phyloP scores from a whole-genome alignment of 768 basidiomycete species.

The Suillus hirtellus region DNA sequence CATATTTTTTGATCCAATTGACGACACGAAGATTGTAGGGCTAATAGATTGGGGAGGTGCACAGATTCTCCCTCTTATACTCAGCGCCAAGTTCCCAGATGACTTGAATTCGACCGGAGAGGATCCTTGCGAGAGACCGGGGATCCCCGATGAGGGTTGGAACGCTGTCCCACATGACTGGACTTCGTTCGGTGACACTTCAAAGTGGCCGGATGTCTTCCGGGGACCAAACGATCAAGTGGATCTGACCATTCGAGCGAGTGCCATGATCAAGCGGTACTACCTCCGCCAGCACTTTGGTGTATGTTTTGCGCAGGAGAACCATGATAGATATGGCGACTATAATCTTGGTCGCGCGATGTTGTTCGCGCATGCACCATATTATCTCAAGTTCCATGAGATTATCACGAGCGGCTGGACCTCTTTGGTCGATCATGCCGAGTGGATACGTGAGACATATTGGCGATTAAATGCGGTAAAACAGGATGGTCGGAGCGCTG shows the following conservation, averaged over 20 bases:
- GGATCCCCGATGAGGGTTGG: neutral
- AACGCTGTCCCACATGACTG: neutral
- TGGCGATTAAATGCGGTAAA: neutral
- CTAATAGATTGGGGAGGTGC: conserved; percentile 6
- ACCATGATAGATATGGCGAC: conserved; percentile 1
- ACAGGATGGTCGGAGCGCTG: neutral
- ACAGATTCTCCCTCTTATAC: neutral
- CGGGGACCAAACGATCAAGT: neutral
- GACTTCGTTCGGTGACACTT: conserved; percentile 8
- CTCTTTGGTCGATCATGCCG: neutral
- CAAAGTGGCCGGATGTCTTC: neutral
- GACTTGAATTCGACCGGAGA: neutral
- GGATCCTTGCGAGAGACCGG: neutral
- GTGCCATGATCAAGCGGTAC: conserved; percentile 1
- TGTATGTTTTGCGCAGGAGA: neutral
- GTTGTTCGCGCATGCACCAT: neutral
- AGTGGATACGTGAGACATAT: conserved; percentile 5
- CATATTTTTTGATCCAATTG: conserved; percentile 2
- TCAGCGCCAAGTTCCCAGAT: neutral
- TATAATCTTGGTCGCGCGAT: neutral
- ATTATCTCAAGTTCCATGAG: conserved; percentile 7
- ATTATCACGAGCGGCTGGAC: neutral
- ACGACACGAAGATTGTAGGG: neutral
- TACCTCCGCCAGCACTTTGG: conserved; percentile 3
- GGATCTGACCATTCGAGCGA: neutral